Base-by-base conservation (phyloP, 306 rosid species). In the Quercus cerris region DNA sequence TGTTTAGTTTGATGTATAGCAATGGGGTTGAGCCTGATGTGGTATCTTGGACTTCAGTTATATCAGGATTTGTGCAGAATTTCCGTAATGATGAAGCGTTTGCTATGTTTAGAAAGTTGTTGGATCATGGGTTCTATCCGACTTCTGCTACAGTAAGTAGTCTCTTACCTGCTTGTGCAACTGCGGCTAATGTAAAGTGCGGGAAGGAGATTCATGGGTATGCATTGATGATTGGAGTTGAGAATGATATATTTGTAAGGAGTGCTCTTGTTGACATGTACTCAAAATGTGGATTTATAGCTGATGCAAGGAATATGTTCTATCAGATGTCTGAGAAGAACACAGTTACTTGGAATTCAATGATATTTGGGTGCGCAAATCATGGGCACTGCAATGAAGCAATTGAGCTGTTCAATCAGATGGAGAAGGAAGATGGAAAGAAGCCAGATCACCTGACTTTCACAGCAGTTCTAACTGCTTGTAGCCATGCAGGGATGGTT, bases 211-310 rank as follows among this genome's bases (percentile, higher is more conserved):
- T 94, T 82, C 97, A 92, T 75, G 88, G 95, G 15, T 77, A 86
- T 13, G 85, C 93, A 1, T 71, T 88, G 75, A 87, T 84, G 52
- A 82, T 81, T 54, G 97, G 97, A 80, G 86, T 88, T 55, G 97
- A 86, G 79, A 83, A 82, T 71, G 94, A 91, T 83, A 69, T 90
- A 41, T 91, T 86, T 83, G 97, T 92, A 41, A 87, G 89, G 81
- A 92, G 94, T 85, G 97, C 97, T 70, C 86, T 94, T 44, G 90
- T 94, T 82, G 98, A 94, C 79, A 91, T 92, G 98, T 88, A 92
- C 55, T 88, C 97, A 28, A 94, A 94, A 88, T 94, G 97, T 44
- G 98, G 97, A 8, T 94, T 89, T 80, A 90, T 94, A 73, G 69
- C 79, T 38, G 91, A 91, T 64, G 94, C 97, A 0, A 85, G 76